Base-by-base conservation (phyloP, 2,329 filamentous ascomycete genomes). In the Fusarium incarnatum region DNA sequence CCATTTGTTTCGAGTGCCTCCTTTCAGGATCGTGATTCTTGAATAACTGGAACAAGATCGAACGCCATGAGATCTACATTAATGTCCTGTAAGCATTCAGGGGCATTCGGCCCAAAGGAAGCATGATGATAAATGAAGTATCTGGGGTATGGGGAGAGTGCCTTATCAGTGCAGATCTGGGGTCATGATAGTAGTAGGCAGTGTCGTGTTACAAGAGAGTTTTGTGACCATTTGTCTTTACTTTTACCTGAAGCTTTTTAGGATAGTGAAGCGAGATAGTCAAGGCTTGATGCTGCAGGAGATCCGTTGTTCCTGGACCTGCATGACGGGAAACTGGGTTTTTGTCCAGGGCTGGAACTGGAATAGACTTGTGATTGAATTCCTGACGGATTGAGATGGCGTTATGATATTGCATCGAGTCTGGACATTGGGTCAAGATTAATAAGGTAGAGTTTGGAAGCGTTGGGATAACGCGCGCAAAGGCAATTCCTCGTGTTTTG, bases 131-230 rank as follows among this genome's bases (percentile, higher is more conserved):
- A 37, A n/a, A 37, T 37, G 23, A 34, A 52, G 23, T 60, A 68
- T 65, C 62, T 60, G 57, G 57, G 56, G 47, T 46, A 48, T 68
- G 64, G 37, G 67, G 67, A 45, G 27, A 37, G 18, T 30, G 61
- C 54, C 72, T 74, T 74, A 74, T 74, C 72, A 72, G 57, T 55
- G 48, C 12, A 50, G 47, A 64, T 59, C 57, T 46, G 63, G 63
- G 54, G 63, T 20, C 46, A 50, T 32, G 30, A 37, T 16, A 32
- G 28, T 16, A 32, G 28, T 16, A 37, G n/a, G n/a, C 18, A 40
- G 25, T 25, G 16, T 16, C 46, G 15, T 52, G 44, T 47, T 37
- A 40, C n/a, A 44, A 53, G 28, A 49, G 25, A 23, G 12, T 28
- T 28, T 58, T 57, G 56, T 41, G 32, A 56, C 49, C 25, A 67